Evolutionary conservation across 345 rosid species (phyloP).

Genomic region (Eucalyptus decipiens): DNA sequence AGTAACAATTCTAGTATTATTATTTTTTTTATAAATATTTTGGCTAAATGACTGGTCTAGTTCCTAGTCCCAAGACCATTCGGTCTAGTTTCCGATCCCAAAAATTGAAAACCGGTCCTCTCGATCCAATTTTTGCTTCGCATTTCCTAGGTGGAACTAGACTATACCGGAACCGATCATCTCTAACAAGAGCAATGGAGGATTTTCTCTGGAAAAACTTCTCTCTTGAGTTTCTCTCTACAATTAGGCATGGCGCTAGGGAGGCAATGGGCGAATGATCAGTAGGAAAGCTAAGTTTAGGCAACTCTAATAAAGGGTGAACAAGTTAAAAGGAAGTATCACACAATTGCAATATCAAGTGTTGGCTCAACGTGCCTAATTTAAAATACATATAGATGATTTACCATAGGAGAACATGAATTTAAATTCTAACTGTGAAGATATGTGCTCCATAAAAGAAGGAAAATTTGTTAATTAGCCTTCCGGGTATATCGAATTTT

Average conservation of each 20-base stretch:
- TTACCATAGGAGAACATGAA: background rate
- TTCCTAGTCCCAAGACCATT: too few relatives aligned
- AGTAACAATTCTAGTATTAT: too few relatives aligned
- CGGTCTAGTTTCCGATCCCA: accelerated
- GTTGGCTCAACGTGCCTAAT: background rate
- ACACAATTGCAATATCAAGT: background rate
- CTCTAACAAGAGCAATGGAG: background rate
- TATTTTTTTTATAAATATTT: too few relatives aligned
- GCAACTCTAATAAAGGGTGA: background rate
- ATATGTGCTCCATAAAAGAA: too few relatives aligned
- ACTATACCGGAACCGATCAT: accelerated
- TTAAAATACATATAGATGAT: background rate
- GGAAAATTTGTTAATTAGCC: too few relatives aligned
- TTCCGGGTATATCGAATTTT: too few relatives aligned
- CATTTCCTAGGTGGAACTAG: too few relatives aligned
- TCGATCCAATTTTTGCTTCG: too few relatives aligned
- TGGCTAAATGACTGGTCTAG: too few relatives aligned
- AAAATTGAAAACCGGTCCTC: too few relatives aligned
- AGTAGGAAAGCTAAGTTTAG: background rate
- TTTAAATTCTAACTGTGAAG: too few relatives aligned
- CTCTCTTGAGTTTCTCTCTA: background rate
- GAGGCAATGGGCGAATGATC: background rate
- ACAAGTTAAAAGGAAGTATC: background rate
- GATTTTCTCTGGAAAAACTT: background rate
- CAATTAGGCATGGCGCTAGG: background rate